These are phyloP conservation scores for Heterobasidion irregulare DNA, from an alignment of 1,284 basidiomycete species.

Conservation along the genomic window DNA sequence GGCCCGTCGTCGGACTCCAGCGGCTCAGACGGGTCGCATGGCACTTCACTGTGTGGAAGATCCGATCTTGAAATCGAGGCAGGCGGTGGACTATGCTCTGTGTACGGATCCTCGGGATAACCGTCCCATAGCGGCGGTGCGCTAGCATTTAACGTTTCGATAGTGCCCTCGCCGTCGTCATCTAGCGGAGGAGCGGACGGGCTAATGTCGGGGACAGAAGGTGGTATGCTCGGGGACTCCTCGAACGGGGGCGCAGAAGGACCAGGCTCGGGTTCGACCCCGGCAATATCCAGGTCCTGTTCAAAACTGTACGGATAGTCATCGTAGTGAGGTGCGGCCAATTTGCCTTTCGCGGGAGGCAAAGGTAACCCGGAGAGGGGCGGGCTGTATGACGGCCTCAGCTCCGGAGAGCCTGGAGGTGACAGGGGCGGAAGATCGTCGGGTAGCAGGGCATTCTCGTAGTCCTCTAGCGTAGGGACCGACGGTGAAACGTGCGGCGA, in stretches of 20 bases:
- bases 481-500: neutral
- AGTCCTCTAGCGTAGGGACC: constrained; percentile 9
- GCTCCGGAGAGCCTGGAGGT: constrained; percentile 5
- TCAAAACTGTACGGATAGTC: constrained; percentile 32
- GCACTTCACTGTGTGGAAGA: neutral
- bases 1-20: neutral
- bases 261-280: constrained; percentile 24
- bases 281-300: constrained; percentile 22
- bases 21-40: neutral
- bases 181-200: constrained; percentile 9
- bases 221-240: constrained; percentile 6
- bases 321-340: constrained; percentile 28
- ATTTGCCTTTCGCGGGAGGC: constrained; percentile 31
- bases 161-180: neutral
- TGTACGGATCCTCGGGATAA: constrained; percentile 6
- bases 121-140: constrained; percentile 25
- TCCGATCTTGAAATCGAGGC: no score
- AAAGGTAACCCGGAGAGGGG: constrained; percentile 22
- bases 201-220: constrained; percentile 1
- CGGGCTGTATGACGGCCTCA: constrained; percentile 8
- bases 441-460: neutral
- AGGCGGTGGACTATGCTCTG: neutral
- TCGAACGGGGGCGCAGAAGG: constrained; percentile 40
- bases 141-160: neutral
- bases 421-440: neutral